Evolutionary conservation across 176 grass and related monocot species (phyloP), one percentile per base, ranked within the genome.

Genomic region (Areca catechu): DNA sequence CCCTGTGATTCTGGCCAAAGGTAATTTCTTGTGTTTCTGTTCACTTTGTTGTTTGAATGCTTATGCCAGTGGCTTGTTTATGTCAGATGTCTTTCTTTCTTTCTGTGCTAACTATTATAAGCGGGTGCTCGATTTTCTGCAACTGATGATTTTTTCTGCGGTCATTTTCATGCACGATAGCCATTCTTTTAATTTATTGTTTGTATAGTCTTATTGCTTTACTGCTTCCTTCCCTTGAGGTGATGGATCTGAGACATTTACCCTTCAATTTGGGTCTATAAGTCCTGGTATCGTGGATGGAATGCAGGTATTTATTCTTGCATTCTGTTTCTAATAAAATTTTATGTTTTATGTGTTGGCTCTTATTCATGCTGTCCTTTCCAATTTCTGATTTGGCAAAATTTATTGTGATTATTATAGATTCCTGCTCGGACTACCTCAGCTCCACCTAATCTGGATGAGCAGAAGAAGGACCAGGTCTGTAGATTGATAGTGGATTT

Each of bases 401-500:
- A 72, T 62, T 24, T 27, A 48, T 51, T 54, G 15, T 34, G 23
- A 17, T 72, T 72, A 22, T 62, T 65, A 51, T 79, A 98, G 85
- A 89, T 98, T 75, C 93, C 93, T 80, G 88, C 93, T 43, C 74
- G 93, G 63, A 98, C 93, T 63, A 98, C 70, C 79, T 98, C 93
- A 21, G 93, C 93, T 71, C 93, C 93, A 69, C 93, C 93, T 15
- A 98, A 98, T 73, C 83, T 98, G 24, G 88, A 88, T 53, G 93
- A 98, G 24, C 88, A 98, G 65, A 98, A 92, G 54, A 78, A 72
- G 53, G 80, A 88, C 58, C 84, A 98, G 93, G 93, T 98, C 50
- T 16, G 15, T 75, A 56, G 3, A 54, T 67, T 72, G 24, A 53
- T 16, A 23, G 9, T 37, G 34, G 9, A 37, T 10, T 37, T 37